phyloP scores from a whole-genome alignment of 164 flowering plant species.

The grape (Vitis vinifera) region ASM3070453v1 NC_081817.1:1095501-1096000 shows the following conservation, averaged over 20 bases:
- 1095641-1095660: constrained; percentile 71
- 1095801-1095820: constrained; percentile 51
- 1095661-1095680: constrained; percentile 75
- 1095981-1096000: too few relatives aligned
- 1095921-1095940: too few relatives aligned
- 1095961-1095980: too few relatives aligned
- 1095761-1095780: constrained; percentile 67
- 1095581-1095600: constrained; percentile 48
- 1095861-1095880: neutral
- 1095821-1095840: constrained; percentile 46
- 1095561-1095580: constrained; percentile 50
- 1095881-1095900: too few relatives aligned
- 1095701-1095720: constrained; percentile 77
- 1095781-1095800: constrained; percentile 77
- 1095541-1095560: constrained; percentile 64
- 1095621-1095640: constrained; percentile 46
- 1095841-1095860: neutral
- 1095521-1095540: constrained; percentile 42
- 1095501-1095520: constrained; percentile 35
- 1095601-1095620: constrained; percentile 47
- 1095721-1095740: constrained; percentile 73
- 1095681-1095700: constrained; percentile 67
- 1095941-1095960: too few relatives aligned
- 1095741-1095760: constrained; percentile 69
- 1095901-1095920: too few relatives aligned